phyloP scores from a whole-genome alignment of 805 yeast genomes.

The Ogataea trehalophila region DNA sequence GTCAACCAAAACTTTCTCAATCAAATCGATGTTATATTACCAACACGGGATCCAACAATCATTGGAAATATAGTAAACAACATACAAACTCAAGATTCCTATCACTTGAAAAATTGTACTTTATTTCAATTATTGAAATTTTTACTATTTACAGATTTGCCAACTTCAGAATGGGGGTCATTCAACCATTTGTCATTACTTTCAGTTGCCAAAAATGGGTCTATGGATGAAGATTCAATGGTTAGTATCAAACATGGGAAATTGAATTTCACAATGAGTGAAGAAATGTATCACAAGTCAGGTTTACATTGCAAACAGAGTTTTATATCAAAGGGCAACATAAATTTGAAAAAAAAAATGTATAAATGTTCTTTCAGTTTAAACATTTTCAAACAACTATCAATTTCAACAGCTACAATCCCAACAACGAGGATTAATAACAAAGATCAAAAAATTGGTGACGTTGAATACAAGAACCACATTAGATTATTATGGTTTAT shows the following conservation, averaged over 20 bases:
- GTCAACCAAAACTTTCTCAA: slow-evolving; percentile 25
- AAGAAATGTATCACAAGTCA: slow-evolving; percentile 26
- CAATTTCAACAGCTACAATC: too few relatives aligned
- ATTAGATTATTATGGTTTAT: slow-evolving; percentile 29
- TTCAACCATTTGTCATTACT: too few relatives aligned
- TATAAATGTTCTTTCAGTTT: slow-evolving; percentile 22
- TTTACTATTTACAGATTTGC: too few relatives aligned
- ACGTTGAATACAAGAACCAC: slow-evolving; percentile 17
- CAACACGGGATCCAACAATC: slow-evolving; percentile 2
- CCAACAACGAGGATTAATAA: too few relatives aligned
- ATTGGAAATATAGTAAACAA: background rate
- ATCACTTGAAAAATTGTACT: too few relatives aligned
- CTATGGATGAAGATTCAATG: background rate
- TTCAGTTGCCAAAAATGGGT: too few relatives aligned
- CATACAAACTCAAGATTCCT: too few relatives aligned
- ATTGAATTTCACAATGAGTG: slow-evolving; percentile 26
- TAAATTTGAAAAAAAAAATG: slow-evolving; percentile 15
- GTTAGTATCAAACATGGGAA: slow-evolving; percentile 1
- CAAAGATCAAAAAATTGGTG: too few relatives aligned
- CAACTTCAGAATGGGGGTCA: too few relatives aligned
- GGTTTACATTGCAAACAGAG: slow-evolving; percentile 32
- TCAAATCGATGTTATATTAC: slow-evolving; percentile 18
- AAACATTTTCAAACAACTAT: slow-evolving; percentile 1
- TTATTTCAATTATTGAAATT: too few relatives aligned
- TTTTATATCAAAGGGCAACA: slow-evolving; percentile 22